These are phyloP conservation scores for Catharanthus roseus DNA, from an alignment of 257 asterid species.

Conservation along the genomic window DNA sequence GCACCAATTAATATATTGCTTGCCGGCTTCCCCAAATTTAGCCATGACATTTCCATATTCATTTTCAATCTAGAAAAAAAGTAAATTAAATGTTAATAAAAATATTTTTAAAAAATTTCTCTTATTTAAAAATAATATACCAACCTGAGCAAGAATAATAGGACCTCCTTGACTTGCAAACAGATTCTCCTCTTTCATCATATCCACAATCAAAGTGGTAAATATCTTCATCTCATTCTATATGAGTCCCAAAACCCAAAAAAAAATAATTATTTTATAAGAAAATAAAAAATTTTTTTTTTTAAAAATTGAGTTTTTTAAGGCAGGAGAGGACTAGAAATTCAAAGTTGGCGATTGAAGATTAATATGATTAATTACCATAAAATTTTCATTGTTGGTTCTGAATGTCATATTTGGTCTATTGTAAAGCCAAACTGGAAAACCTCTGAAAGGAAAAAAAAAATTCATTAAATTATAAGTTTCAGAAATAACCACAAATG, in stretches of 20 bases:
- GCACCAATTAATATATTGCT: slow-evolving; percentile 73
- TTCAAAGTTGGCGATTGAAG: not conserved
- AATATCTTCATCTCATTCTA: slow-evolving; percentile 40
- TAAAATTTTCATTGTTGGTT: slow-evolving; percentile 28
- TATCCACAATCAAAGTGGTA: slow-evolving; percentile 31
- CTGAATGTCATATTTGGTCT: slow-evolving; percentile 28
- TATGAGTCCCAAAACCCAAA: no score
- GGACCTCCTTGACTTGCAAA: slow-evolving; percentile 48
- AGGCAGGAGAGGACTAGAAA: no score
- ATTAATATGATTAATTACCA: slow-evolving; percentile 20
- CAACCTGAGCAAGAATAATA: slow-evolving; percentile 47
- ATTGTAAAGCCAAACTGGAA: slow-evolving; percentile 46
- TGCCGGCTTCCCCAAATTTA: slow-evolving; percentile 81
- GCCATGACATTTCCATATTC: slow-evolving; percentile 73
- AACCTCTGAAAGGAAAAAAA: slow-evolving; percentile 26
- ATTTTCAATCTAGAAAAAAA: slow-evolving; percentile 53
- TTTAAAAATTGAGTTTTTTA: no score
- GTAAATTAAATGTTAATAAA: not conserved
- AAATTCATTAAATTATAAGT: no score
- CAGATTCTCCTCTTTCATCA: slow-evolving; percentile 30
- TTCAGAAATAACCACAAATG: not conserved
- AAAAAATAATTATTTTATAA: no score
- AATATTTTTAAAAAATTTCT: not conserved
- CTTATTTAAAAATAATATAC: not conserved
- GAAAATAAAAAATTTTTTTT: no score